These are phyloP conservation scores for Acaromyces ingoldii DNA, from an alignment of 1,284 basidiomycete species.

Conservation along the genomic window DNA sequence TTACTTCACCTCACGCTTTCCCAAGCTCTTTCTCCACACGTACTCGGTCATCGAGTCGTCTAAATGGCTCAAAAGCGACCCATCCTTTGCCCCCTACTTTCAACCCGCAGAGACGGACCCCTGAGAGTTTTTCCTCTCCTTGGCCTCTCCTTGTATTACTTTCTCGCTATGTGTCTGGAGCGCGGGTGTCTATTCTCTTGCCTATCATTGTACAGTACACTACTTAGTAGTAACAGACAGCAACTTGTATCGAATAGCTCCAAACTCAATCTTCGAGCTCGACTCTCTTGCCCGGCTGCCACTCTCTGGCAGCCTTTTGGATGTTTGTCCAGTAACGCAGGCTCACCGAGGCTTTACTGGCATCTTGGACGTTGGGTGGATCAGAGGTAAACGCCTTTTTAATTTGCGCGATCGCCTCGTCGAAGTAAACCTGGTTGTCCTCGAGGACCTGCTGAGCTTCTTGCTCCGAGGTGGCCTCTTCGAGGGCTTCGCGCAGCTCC, in stretches of 20 bases:
- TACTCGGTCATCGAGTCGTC: conserved; percentile 67
- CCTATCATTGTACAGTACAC: no score
- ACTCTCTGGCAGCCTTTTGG: conserved; percentile 43
- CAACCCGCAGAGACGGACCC: no score
- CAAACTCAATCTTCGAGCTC: conserved; percentile 40
- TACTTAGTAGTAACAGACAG: no score
- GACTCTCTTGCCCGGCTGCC: conserved; percentile 40
- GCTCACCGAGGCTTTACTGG: conserved; percentile 29
- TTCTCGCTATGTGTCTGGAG: no score
- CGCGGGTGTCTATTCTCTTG: no score
- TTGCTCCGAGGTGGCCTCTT: conserved; percentile 30
- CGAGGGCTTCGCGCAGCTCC: conserved; percentile 42
- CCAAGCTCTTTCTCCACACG: conserved; percentile 84
- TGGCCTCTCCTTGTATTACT: no score
- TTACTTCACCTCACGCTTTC: conserved; percentile 91
- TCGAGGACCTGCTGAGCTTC: conserved; percentile 32
- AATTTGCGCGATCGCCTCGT: conserved; percentile 20
- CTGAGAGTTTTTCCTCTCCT: no score
- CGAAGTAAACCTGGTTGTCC: conserved; percentile 23
- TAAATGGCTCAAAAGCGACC: conserved; percentile 34
- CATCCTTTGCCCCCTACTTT: conserved; percentile 37
- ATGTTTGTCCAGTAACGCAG: conserved; percentile 50
- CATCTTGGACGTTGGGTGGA: conserved; percentile 25
- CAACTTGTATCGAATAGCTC: no score
- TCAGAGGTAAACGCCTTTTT: conserved; percentile 22